Evolutionary conservation across 2,329 filamentous ascomycete species (phyloP).

Genomic region (Cordyceps javanica): DNA sequence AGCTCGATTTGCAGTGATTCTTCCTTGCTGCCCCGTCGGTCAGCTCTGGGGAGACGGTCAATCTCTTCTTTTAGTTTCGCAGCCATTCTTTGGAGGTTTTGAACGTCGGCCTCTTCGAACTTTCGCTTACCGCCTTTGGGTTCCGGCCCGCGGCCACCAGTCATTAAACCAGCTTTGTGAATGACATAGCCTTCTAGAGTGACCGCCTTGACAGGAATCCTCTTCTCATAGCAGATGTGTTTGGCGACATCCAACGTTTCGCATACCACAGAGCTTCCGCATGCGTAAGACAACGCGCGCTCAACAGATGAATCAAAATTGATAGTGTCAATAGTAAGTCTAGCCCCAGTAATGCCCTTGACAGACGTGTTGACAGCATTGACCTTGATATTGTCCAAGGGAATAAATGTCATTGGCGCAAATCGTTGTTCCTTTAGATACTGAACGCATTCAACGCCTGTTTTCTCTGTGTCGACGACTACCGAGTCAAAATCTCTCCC

Average conservation of each 20-base stretch:
- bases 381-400: slow-evolving; percentile 95
- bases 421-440: slow-evolving; percentile 88
- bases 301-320: slow-evolving; percentile 86
- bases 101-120: slow-evolving; percentile 86
- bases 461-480: slow-evolving; percentile 92
- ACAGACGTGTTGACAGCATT: slow-evolving; percentile 83
- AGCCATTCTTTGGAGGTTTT: slow-evolving; percentile 71
- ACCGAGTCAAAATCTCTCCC: slow-evolving; percentile 92
- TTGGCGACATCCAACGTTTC: slow-evolving; percentile 83
- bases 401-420: slow-evolving; percentile 87
- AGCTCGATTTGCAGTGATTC: slow-evolving; percentile 77
- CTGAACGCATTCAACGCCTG: slow-evolving; percentile 86
- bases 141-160: slow-evolving; percentile 78
- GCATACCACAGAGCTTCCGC: slow-evolving; percentile 90
- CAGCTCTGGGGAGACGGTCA: slow-evolving; percentile 69
- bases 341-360: slow-evolving; percentile 79
- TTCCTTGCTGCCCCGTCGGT: slow-evolving; percentile 70
- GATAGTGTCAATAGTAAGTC: slow-evolving; percentile 91
- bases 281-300: slow-evolving; percentile 90
- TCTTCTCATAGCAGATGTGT: slow-evolving; percentile 78
- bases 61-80: slow-evolving; percentile 74
- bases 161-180: slow-evolving; percentile 94
- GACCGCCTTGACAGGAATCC: slow-evolving; percentile 87
- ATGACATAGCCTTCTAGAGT: slow-evolving; percentile 94
- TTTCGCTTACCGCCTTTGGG: slow-evolving; percentile 69